phyloP scores from a whole-genome alignment of 257 asterid species.

The Solanum tarijense region DNA sequence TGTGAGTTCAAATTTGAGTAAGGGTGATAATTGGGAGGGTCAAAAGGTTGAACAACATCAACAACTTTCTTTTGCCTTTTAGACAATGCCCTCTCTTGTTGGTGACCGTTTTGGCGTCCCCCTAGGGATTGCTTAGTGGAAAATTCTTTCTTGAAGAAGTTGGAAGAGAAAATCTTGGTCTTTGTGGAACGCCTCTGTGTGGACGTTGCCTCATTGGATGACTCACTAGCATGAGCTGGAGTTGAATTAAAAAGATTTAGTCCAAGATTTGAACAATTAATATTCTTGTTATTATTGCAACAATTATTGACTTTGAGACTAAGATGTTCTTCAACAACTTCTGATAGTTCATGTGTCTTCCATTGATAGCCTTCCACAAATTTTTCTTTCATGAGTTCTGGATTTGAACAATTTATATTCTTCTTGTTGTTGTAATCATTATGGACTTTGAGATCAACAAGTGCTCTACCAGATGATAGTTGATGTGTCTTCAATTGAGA shows the following conservation, averaged over 20 bases:
- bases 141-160: background rate
- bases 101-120: no score
- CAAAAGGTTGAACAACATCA: no score
- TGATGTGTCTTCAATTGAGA: background rate
- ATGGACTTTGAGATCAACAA: conserved; percentile 31
- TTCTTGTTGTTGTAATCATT: background rate
- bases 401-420: background rate
- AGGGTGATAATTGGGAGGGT: no score
- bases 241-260: conserved; percentile 21
- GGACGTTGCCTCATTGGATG: conserved; percentile 8
- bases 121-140: background rate
- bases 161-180: background rate
- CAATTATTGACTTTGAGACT: background rate
- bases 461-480: background rate
- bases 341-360: background rate
- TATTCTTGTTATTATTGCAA: background rate
- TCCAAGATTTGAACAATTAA: conserved; percentile 12
- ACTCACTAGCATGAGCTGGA: background rate
- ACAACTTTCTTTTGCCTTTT: no score
- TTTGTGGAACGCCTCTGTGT: background rate
- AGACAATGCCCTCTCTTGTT: no score
- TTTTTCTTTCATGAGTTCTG: background rate
- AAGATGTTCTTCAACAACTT: background rate
- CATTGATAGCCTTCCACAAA: background rate
- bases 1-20: no score